phyloP scores from a whole-genome alignment of 2,329 filamentous ascomycete genomes.

The Xylariaceae sp. region DNA sequence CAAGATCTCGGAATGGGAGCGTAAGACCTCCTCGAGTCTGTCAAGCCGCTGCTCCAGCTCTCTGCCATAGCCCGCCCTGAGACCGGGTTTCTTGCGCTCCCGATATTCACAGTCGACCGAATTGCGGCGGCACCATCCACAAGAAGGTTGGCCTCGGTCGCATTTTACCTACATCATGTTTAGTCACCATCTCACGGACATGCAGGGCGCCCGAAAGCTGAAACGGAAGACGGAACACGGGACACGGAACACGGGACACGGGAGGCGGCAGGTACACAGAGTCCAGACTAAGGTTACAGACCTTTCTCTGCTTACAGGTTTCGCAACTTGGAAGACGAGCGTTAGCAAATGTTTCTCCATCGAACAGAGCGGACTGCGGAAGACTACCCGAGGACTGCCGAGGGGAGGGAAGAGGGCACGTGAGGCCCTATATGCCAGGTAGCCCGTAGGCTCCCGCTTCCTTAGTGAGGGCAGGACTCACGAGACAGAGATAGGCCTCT shows the following conservation, averaged over 20 bases:
- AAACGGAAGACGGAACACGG: no score
- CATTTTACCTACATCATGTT: constrained; percentile 57
- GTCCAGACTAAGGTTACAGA: no score
- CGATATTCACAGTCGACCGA: constrained; percentile 61
- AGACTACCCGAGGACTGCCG: not conserved
- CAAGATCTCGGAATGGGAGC: constrained; percentile 61
- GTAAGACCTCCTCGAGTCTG: constrained; percentile 60
- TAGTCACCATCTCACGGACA: constrained; percentile 2
- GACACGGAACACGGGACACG: no score
- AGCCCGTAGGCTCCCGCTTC: not conserved
- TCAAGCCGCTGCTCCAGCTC: constrained; percentile 69
- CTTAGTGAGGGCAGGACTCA: constrained; percentile 27
- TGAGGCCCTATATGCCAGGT: no score
- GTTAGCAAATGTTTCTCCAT: constrained; percentile 32
- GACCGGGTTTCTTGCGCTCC: constrained; percentile 61
- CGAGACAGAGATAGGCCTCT: constrained; percentile 57
- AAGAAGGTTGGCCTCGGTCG: constrained; percentile 68
- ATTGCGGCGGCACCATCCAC: constrained; percentile 63
- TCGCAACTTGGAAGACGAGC: constrained; percentile 53
- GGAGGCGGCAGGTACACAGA: no score
- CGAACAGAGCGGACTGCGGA: not conserved
- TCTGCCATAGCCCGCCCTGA: constrained; percentile 63
- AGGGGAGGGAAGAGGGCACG: not conserved
- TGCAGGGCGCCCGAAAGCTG: no score
- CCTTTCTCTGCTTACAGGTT: constrained; percentile 76